A percentile compares a stretch with the other conserved stretches of the same genome.
Evolutionary conservation across 176 grass and related monocot genomes (phyloP).

Genomic region (Pontederia crassipes): DNA sequence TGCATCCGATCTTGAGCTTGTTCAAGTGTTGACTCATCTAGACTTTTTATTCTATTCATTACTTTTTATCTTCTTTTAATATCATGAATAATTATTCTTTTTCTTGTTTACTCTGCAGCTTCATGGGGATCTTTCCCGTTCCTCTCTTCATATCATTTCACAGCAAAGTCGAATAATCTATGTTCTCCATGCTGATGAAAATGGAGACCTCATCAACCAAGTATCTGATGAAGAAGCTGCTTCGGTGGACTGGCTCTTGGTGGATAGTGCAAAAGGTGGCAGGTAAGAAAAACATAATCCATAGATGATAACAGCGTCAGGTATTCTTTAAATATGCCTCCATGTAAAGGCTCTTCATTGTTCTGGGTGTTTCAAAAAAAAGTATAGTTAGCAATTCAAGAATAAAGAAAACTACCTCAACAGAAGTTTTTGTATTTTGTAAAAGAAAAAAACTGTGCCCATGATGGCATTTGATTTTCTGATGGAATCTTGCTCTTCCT

Average conservation of each 20-base stretch:
- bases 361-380: too few relatives aligned
- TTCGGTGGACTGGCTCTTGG: slow-evolving; percentile 59
- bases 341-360: background rate
- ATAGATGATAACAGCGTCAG: background rate
- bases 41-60: background rate
- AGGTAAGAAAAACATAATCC: slow-evolving; percentile 31
- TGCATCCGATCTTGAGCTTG: slow-evolving; percentile 47
- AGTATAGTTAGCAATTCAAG: too few relatives aligned
- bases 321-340: background rate
- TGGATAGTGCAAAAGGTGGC: slow-evolving; percentile 80
- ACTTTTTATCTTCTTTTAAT: background rate
- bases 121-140: slow-evolving; percentile 69
- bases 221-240: slow-evolving; percentile 33
- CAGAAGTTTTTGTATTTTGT: slow-evolving; percentile 5
- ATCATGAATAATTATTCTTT: background rate
- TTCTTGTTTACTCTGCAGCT: slow-evolving; percentile 35
- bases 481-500: background rate
- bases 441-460: slow-evolving; percentile 2
- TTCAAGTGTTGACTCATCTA: slow-evolving; percentile 42
- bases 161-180: slow-evolving; percentile 52
- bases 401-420: too few relatives aligned
- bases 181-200: slow-evolving; percentile 67
- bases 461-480: background rate
- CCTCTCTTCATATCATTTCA: slow-evolving; percentile 37
- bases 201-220: slow-evolving; percentile 64